These are phyloP conservation scores for Chlorella sp. DNA, from an alignment of 139 green algal genomes.

Conservation along the genomic window DNA sequence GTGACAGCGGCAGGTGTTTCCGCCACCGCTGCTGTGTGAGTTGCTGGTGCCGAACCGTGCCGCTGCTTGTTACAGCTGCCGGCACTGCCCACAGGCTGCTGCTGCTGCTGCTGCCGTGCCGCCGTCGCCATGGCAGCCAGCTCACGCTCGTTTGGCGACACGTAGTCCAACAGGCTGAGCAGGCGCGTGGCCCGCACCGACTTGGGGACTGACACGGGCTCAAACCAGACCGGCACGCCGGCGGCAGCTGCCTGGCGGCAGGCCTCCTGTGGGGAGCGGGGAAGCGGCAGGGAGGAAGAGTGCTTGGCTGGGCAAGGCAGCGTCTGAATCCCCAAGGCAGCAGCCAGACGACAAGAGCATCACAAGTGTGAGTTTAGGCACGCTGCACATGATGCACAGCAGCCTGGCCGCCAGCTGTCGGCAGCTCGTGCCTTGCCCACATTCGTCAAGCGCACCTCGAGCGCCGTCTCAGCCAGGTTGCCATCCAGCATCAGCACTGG, in stretches of 20 bases:
- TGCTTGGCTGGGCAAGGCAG: not conserved
- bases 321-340: too few relatives aligned
- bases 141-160: slow-evolving; percentile 65
- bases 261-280: slow-evolving; percentile 39
- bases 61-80: not conserved
- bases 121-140: slow-evolving; percentile 60
- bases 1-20: not conserved
- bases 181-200: slow-evolving; percentile 37
- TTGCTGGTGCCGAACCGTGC: not conserved
- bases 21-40: not conserved
- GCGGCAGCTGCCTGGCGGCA: slow-evolving; percentile 34
- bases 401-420: not conserved
- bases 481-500: slow-evolving; percentile 62
- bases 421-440: not conserved
- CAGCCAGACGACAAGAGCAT: not conserved
- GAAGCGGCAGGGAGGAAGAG: not conserved
- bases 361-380: too few relatives aligned
- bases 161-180: slow-evolving; percentile 45
- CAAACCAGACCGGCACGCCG: slow-evolving; percentile 62
- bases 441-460: slow-evolving; percentile 20
- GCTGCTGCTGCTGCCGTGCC: slow-evolving; percentile 9
- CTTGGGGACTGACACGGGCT: slow-evolving; percentile 77
- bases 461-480: slow-evolving; percentile 51
- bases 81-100: not conserved
- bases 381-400: not conserved